Percentiles rank a stretch among this genome's conserved stretches.
Conservation (phyloP, 139 green algal species). For the Chlorella sp. region DNA sequence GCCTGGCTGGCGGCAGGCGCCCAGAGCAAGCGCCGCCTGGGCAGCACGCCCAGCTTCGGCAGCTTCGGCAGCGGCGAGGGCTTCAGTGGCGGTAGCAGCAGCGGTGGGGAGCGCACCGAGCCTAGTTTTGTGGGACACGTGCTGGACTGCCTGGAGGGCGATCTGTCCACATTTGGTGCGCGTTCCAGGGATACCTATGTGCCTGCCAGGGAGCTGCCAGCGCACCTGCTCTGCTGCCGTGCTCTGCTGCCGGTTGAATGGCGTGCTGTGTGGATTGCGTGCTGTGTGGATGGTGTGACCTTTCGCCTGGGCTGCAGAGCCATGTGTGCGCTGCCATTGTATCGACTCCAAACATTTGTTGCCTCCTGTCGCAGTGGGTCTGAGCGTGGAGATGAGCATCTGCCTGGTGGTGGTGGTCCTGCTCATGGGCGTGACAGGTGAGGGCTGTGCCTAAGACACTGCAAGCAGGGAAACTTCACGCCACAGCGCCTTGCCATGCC, state of each 20-base stretch:
- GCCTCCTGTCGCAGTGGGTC: neutral
- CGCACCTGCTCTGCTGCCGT: too few relatives aligned
- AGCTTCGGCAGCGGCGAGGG: neutral
- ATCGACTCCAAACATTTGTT: too few relatives aligned
- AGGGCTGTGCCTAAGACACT: too few relatives aligned
- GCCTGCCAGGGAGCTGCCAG: too few relatives aligned
- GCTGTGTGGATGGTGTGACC: too few relatives aligned
- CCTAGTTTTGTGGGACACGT: neutral
- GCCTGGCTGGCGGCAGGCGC: neutral
- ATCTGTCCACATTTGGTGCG: neutral
- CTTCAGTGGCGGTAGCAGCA: neutral
- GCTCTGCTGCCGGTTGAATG: too few relatives aligned
- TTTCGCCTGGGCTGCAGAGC: too few relatives aligned
- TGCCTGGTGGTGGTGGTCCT: neutral
- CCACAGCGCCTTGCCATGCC: too few relatives aligned
- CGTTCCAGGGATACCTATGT: too few relatives aligned
- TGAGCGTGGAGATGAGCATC: constrained; percentile 3
- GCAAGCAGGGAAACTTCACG: too few relatives aligned
- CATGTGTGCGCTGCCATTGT: too few relatives aligned
- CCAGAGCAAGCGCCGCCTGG: neutral
- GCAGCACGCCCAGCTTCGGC: neutral
- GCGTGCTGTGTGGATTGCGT: too few relatives aligned
- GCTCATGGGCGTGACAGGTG: neutral
- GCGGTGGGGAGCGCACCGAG: neutral
- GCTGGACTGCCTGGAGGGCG: neutral